Conservation (phyloP, 2,329 filamentous ascomycete genomes). For the Purpureocillium takamizusanense region DNA sequence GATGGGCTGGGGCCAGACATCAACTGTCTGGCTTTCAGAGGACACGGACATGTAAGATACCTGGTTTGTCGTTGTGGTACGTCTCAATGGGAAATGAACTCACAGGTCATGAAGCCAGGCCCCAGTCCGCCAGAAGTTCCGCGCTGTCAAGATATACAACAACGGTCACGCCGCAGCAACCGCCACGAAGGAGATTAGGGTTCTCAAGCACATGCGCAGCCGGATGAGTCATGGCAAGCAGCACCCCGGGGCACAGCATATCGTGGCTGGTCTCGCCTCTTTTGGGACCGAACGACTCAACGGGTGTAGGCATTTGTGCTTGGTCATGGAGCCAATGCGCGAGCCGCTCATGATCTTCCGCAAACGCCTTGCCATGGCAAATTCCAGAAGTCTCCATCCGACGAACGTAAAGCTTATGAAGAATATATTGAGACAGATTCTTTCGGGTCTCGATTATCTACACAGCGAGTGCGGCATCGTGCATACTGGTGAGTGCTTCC, state of each 20-base stretch:
- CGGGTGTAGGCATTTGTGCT: constrained; percentile 17
- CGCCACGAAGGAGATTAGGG: constrained; percentile 9
- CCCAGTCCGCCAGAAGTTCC: too few species aligned
- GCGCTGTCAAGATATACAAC: constrained; percentile 14
- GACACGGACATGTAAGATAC: neutral
- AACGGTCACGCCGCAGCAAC: constrained; percentile 11
- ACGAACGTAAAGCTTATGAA: constrained; percentile 19
- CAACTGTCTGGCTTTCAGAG: constrained; percentile 2
- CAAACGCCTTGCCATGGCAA: constrained; percentile 21
- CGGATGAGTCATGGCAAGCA: too few species aligned
- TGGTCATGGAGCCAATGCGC: constrained; percentile 28
- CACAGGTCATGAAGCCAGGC: too few species aligned
- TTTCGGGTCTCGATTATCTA: constrained; percentile 31
- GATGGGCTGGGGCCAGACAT: constrained; percentile 2
- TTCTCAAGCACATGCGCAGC: constrained; percentile 3
- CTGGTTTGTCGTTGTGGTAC: too few species aligned
- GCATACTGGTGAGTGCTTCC: constrained; percentile 17
- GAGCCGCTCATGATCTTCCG: constrained; percentile 25
- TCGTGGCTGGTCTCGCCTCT: constrained; percentile 19
- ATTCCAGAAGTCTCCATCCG: constrained; percentile 7
- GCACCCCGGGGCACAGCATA: constrained; percentile 11
- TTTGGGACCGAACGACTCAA: constrained; percentile 18
- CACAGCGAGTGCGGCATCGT: constrained; percentile 32
- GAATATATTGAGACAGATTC: constrained; percentile 19
- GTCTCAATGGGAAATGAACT: too few species aligned